Base-by-base conservation (phyloP, 495 filamentous ascomycete species). In the Lindgomyces ingoldianus region DNA sequence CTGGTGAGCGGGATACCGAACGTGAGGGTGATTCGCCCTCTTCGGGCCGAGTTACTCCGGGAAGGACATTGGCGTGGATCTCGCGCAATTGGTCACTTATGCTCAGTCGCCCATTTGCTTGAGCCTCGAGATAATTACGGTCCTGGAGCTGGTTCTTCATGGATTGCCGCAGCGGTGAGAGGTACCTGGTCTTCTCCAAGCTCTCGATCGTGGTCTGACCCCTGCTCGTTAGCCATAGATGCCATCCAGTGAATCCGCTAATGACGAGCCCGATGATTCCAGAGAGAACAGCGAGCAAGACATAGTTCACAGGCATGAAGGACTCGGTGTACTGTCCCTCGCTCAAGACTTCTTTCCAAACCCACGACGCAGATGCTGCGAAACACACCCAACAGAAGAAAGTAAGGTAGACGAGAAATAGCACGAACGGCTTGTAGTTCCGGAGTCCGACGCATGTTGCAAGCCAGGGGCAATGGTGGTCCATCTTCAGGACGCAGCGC, bases 391-490 rank as follows among this genome's bases (percentile, higher is more conserved):
- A 85, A 80, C 90, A 92, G 79, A 95, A 96, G 14, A 96, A 51
- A 16, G 85, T 89, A 10, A 90, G 91, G 73, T 98, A 98, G 56
- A 95, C 88, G 25, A 98, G 82, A 76, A 98, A 98, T 9, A 98
- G 82, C 36, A 98, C 73, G 74, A 98, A 98, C 4, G 92, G 81
- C 75, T 98, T 98, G 80, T 97, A 96, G 76, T 98, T 98, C 69
- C 85, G 83, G 59, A 98, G 77, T 24, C 95, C 95, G 48, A 98
- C 89, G 72, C 94, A 98, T 2, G 91, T 97, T 19, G 95, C 94
- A 49, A 98, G 82, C 94, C 94, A 98, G 4, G 94, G 94, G 70
- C 94, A 98, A 78, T 98, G 94, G 75, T 98, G 94, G 74, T 98
- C 94, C 94, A 98, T 98, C 77, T 98, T 98, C 72, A 98, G 80